phyloP scores from a whole-genome alignment of 805 yeast genomes.

The Ogataea nakhonphanomensis region DNA sequence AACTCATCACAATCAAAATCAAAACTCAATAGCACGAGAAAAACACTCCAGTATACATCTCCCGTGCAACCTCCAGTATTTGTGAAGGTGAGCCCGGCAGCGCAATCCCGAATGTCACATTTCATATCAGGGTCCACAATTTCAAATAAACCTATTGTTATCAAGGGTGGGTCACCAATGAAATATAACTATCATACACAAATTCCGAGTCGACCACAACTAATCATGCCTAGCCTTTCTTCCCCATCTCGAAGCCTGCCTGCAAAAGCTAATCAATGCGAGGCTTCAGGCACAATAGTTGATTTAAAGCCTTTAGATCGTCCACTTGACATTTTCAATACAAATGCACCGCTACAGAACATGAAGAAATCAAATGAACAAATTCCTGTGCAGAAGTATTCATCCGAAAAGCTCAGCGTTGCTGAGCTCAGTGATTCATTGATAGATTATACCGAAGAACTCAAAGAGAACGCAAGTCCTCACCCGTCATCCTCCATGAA shows the following conservation, averaged over 20 bases:
- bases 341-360: no score
- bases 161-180: constrained; percentile 30
- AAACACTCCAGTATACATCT: neutral
- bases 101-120: constrained; percentile 2
- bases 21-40: neutral
- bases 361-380: no score
- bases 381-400: no score
- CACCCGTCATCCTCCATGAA: neutral
- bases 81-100: neutral
- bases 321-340: constrained; percentile 4
- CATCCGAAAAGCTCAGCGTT: constrained; percentile 6
- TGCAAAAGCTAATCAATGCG: neutral
- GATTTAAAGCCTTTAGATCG: constrained; percentile 11
- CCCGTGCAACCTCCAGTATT: constrained; percentile 20
- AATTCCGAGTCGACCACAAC: constrained; percentile 9
- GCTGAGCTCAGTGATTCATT: constrained; percentile 30
- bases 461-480: constrained; percentile 13
- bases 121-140: constrained; percentile 19
- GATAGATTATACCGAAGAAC: constrained; percentile 28
- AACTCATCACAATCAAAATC: neutral
- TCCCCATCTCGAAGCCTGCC: constrained; percentile 7
- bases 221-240: constrained; percentile 8
- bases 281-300: neutral
- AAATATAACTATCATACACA: constrained; percentile 7
- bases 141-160: constrained; percentile 27